Evolutionary conservation across 805 yeast species (phyloP), one percentile per base, ranked within the genome.

Genomic region (Saccharomycopsis sp.): DNA sequence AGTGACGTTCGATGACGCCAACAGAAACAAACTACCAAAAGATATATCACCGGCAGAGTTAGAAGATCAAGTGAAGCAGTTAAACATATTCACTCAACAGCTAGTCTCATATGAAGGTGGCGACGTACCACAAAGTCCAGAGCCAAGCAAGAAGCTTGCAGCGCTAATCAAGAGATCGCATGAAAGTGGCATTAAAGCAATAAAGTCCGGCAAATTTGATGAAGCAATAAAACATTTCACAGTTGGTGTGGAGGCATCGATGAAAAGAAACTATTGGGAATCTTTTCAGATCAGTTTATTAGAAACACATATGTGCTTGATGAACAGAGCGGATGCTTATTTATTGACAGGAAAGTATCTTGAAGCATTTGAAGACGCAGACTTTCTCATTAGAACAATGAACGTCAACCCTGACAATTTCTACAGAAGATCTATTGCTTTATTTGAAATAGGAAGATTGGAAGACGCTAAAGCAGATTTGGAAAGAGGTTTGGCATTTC

Each of bases 401-500:
- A 72, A 82, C 68, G 71, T 74, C 55, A 72, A 82, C 2, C 83
- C 91, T 1, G 94, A 87, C 55, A 85, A 87, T 67, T 85, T 84
- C 66, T 74, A 86, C 56, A 79, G 94, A 72, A 79, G 85, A 65
- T 87, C 90, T 1, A 83, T 86, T 53, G 82, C 87, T 51, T 75
- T 78, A 63, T 71, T 72, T 63, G 82, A 85, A 64, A 72, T 87
- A 67, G 88, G 86, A 1, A 81, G 82, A 67, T 77, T 80, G 59
- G 79, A 78, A 51, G 81, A 77, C 7, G 86, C 91, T 1, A 80
- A 82, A 61, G 79, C 80, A 1, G 87, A 82, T 64, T 79, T 85
- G 65, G 91, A 86, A 70, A 78, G 91, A 67, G 95, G 91, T 0
- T 73, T 87, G 58, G 74, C 85, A n/a, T 79, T 86, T 64, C 79